Base-by-base conservation (phyloP, 345 rosid genomes). In the Ceriops zippeliana region DNA sequence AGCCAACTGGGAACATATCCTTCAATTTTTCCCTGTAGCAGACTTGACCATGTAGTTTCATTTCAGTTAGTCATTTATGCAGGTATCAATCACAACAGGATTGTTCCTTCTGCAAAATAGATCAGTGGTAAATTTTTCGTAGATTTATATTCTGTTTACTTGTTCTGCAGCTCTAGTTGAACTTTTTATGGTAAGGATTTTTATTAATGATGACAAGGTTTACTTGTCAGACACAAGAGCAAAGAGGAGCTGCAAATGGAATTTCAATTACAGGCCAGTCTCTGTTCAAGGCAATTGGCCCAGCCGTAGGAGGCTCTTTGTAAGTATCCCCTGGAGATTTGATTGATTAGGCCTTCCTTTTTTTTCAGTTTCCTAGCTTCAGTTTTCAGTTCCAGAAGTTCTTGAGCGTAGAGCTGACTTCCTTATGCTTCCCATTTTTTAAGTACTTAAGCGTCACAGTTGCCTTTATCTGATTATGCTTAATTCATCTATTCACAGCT, bases 181-280 rank as follows among this genome's bases (percentile, higher is more conserved):
- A 5, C 15, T 1, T 30, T 26, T 65, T 37, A 0, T 7, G 53
- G 42, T 26, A n/a, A 20, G 24, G 26, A 38, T n/a, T 54, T 52
- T 13, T 47, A 51, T 60, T 59, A 17, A 42, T 5, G 38, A n/a
- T 58, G 24, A 57, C 22, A 52, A 58, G 56, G 2, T 17, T 66
- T 62, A 19, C 62, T 20, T 57, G 59, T 20, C 73, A 81, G 88
- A 21, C 71, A 47, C 88, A 82, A 64, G 71, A 79, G 20, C 88
- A 80, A 66, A 76, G 88, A 68, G 88, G 88, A 66, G 84, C 83
- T 24, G 88, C 88, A 15, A 85, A 82, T 52, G 86, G 88, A 27
- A 72, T 82, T 65, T 76, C 88, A 26, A 80, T 85, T 75, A 53
- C 83, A 42, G 80, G 80, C 5, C 83, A 82, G 86, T 85, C 86